These are phyloP conservation scores for Arachnomyces sp. DNA, from an alignment of 2,329 filamentous ascomycete genomes.

Conservation along the genomic window DNA sequence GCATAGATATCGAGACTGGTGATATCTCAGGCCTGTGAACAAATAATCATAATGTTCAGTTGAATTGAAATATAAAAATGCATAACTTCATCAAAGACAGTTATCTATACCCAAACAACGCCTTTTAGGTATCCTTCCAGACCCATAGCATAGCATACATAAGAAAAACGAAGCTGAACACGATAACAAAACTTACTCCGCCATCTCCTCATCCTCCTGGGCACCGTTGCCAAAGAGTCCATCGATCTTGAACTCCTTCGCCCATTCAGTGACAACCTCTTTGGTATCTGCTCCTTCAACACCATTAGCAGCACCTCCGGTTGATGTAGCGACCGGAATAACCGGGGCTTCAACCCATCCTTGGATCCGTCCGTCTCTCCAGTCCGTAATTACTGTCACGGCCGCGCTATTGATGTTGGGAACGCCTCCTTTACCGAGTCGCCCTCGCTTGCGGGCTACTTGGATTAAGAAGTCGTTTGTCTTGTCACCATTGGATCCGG, in stretches of 20 bases:
- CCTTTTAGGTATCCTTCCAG: constrained; percentile 4
- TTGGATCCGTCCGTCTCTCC: constrained; percentile 90
- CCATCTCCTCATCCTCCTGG: constrained; percentile 33
- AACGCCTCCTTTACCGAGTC: constrained; percentile 79
- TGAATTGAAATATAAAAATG: not conserved
- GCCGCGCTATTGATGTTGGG: constrained; percentile 84
- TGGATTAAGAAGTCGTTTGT: constrained; percentile 91
- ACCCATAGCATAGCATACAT: constrained; percentile 7
- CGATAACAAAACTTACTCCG: constrained; percentile 22
- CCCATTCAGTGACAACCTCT: constrained; percentile 86
- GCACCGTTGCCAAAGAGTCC: constrained; percentile 73
- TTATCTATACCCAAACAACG: not conserved
- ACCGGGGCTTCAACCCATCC: constrained; percentile 78
- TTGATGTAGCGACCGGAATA: constrained; percentile 48
- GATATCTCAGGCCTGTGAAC: too few relatives aligned
- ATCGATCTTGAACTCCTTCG: constrained; percentile 89
- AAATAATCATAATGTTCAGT: not conserved
- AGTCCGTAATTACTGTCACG: constrained; percentile 91
- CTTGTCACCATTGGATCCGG: constrained; percentile 58
- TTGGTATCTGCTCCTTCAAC: constrained; percentile 58
- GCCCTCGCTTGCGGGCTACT: constrained; percentile 84
- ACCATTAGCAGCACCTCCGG: constrained; percentile 25
- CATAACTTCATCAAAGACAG: not conserved
- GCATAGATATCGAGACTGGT: too few relatives aligned
- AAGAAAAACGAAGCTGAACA: not conserved